Evolutionary conservation across 805 yeast species (phyloP), one percentile per base, ranked within the genome.

Genomic region (Wickerhamia fluorescens): DNA sequence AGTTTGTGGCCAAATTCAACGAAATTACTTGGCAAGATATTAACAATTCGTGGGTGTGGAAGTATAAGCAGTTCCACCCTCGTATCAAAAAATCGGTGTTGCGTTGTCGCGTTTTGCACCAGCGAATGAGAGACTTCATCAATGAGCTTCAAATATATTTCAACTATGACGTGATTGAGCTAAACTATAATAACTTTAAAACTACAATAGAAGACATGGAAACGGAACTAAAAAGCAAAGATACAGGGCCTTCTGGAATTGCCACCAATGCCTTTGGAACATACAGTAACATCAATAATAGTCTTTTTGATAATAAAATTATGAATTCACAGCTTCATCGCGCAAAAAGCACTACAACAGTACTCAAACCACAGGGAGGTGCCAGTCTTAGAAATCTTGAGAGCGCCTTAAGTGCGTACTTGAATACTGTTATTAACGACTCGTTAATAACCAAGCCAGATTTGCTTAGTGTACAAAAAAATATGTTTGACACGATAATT

Each of bases 1-100:
- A 76, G 36, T 75, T 73, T 44, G 63, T 82, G 5, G 75, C 74
- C 41, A 68, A 69, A 37, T 56, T 69, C 10, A 60, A 82, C 33
- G 80, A 74, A 33, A 66, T 65, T 11, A 72, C 84, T 1, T 85
- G 95, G 95, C 56, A 66, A 22, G 87, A 79, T 38, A 74, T 81
- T 25, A 69, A 67, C 30, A 67, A 66, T 35, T 73, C 82, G 11
- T 52, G 58, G n/a, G 73, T 74, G 10, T 86, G 96, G 96, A 65
- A 61, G 25, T 68, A 68, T 45, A 61, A 62, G n/a, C n/a, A n/a
- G n/a, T 61, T 55, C 31, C 57, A 68, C 20, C 49, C 43, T 2
- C 58, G 59, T 7, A 52, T 80, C 3, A 55, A 61, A 16, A 65
- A 62, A 30, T 72, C 82, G 74, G 71, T 80, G 7, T 53, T 63